Percentiles rank a stretch among this genome's conserved stretches.
These are phyloP conservation scores for Trametes polyzona DNA, from an alignment of 1,284 basidiomycete species.

Conservation along the genomic window DNA sequence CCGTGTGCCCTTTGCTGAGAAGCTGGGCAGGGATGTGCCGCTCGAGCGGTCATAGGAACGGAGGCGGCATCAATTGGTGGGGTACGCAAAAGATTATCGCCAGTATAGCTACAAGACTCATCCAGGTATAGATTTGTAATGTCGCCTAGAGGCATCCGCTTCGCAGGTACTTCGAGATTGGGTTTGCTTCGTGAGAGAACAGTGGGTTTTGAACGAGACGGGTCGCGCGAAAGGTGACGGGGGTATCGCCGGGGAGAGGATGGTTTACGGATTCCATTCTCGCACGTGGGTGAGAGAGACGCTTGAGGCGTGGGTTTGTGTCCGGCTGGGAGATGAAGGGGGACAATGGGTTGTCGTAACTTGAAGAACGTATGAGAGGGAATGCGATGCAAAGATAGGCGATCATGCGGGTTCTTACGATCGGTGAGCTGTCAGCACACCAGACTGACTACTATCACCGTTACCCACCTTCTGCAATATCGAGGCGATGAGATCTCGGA, in stretches of 20 bases:
- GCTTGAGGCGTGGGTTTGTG: neutral
- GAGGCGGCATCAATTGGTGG: neutral
- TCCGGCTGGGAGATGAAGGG: neutral
- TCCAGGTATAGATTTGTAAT: conserved; percentile 19
- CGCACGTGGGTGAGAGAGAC: neutral
- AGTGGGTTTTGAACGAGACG: conserved; percentile 1
- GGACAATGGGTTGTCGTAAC: conserved; percentile 12
- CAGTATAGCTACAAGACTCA: neutral
- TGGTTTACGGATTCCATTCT: neutral
- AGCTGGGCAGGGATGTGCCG: no score
- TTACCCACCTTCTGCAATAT: conserved; percentile 28
- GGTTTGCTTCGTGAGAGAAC: neutral
- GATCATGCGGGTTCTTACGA: conserved; percentile 22
- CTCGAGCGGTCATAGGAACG: neutral
- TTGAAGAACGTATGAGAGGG: conserved; percentile 31
- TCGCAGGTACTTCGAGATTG: neutral
- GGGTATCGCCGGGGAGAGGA: conserved; percentile 6
- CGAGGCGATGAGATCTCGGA: conserved; percentile 23
- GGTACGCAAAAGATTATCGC: neutral
- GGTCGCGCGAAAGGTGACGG: conserved; percentile 7
- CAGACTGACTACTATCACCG: no score
- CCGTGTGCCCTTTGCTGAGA: no score
- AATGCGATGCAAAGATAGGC: conserved; percentile 28
- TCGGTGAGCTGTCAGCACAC: neutral
- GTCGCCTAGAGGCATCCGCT: conserved; percentile 12